phyloP scores from a whole-genome alignment of 2,329 filamentous ascomycete species.

The Hymenoscyphus repandus region DNA sequence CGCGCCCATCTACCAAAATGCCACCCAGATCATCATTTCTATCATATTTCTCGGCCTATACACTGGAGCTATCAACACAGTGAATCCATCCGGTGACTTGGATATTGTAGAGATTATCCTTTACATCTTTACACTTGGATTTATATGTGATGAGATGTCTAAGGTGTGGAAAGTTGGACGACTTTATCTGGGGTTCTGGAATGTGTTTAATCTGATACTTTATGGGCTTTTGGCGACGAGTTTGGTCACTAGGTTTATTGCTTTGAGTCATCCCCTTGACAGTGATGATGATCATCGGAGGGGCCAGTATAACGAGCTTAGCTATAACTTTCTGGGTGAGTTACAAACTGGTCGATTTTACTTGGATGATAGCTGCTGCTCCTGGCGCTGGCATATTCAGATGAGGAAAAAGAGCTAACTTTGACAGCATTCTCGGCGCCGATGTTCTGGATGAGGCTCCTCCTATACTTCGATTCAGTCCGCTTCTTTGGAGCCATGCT shows the following conservation, averaged over 20 bases:
- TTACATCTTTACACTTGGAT: constrained; percentile 88
- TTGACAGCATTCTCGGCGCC: constrained; percentile 73
- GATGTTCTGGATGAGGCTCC: constrained; percentile 91
- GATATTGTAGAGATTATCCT: constrained; percentile 79
- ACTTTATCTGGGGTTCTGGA: constrained; percentile 94
- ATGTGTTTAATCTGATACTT: constrained; percentile 82
- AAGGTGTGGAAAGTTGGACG: constrained; percentile 95
- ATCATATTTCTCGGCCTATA: constrained; percentile 79
- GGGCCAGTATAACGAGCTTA: constrained; percentile 66
- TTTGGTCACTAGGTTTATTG: constrained; percentile 73
- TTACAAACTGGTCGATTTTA: too few species aligned
- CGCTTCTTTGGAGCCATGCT: constrained; percentile 98
- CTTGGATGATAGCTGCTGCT: not conserved
- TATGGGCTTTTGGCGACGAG: constrained; percentile 76
- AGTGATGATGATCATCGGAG: constrained; percentile 40
- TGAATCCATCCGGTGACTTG: constrained; percentile 78
- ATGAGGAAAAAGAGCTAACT: constrained; percentile 12
- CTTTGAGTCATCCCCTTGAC: constrained; percentile 54
- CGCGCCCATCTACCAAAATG: constrained; percentile 87
- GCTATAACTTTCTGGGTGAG: constrained; percentile 75
- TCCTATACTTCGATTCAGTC: constrained; percentile 90
- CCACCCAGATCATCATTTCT: constrained; percentile 78
- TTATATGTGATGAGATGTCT: constrained; percentile 77
- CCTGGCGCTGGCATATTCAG: not conserved
- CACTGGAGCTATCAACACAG: constrained; percentile 87